Evolutionary conservation across 306 rosid genomes (phyloP), one percentile per base, ranked within the genome.

Genomic region (Vicia faba): DNA sequence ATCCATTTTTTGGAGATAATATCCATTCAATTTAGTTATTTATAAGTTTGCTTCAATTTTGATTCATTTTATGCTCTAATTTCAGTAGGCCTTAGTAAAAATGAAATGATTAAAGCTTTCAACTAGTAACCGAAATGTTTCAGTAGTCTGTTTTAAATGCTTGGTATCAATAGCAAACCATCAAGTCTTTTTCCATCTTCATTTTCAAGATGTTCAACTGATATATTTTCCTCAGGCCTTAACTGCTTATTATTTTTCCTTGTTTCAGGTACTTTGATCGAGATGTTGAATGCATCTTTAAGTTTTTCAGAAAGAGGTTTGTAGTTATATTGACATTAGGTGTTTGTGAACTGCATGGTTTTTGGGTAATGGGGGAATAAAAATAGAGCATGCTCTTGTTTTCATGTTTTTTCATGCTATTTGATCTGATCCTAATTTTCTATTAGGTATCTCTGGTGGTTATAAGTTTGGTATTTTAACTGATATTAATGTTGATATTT

Each of bases 261-360:
- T 76, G 60, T 76, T 74, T 82, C 88, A 92, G 98, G 98, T 92
- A 92, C 82, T 92, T 92, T 67, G 96, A 92, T 71, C 96, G 96
- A 70, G 98, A 92, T 75, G 91, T 92, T 73, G 96, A 89, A 81
- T 92, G 96, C 38, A 66, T 89, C 75, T 86, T 89, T 10, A 92
- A 89, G 85, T 89, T 89, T 80, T 92, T 92, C 71, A 81, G 85
- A 56, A 92, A 84, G 81, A 87, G 98, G 95, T 92, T 54, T 43
- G 96, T 81, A 44, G 33, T 46, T 28, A 16, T 26, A 36, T 68
- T 59, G 44, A 12, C 5, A 12, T 64, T 5, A 15, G 11, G 15
- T 66, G 40, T 73, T 61, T 64, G 18, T 73, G 43, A 68, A 64
- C 26, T 59, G 45, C 36, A 8, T 35, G 1, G 64, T 59, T 35